Evolutionary conservation across 2,329 filamentous ascomycete species (phyloP).

Genomic region (Trichothecium roseum): DNA sequence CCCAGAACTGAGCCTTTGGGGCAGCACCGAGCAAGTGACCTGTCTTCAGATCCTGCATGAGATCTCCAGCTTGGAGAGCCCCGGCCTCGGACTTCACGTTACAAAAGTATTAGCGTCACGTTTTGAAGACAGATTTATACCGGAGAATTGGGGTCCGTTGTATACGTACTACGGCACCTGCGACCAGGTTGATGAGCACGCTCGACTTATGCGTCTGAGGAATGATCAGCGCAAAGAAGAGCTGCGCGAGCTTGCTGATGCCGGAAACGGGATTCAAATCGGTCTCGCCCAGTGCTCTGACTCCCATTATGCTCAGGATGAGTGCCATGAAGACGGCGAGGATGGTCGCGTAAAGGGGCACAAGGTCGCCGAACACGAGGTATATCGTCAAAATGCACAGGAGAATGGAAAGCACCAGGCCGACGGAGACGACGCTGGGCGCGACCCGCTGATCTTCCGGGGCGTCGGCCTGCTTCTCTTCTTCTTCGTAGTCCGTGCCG

Average conservation of each 20-base stretch:
- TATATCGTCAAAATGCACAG: constrained; percentile 77
- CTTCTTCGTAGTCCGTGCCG: constrained; percentile 12
- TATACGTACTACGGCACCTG: constrained; percentile 60
- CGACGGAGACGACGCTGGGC: constrained; percentile 57
- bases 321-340: constrained; percentile 79
- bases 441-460: constrained; percentile 75
- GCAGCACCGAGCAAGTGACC: constrained; percentile 87
- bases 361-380: constrained; percentile 70
- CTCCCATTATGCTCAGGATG: constrained; percentile 63
- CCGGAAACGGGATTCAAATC: constrained; percentile 94
- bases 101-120: not conserved
- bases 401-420: constrained; percentile 64
- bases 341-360: constrained; percentile 66
- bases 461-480: constrained; percentile 55
- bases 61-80: constrained; percentile 86
- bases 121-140: not conserved
- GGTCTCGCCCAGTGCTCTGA: constrained; percentile 64
- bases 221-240: constrained; percentile 87
- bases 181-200: constrained; percentile 90
- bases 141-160: too few species aligned
- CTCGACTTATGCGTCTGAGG: constrained; percentile 71
- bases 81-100: constrained; percentile 35
- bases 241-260: constrained; percentile 91
- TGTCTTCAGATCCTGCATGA: constrained; percentile 96
- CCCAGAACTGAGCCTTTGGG: constrained; percentile 92